phyloP scores from a whole-genome alignment of 352 stramenopile genomes.

The Globisporangium nodosum region DNA sequence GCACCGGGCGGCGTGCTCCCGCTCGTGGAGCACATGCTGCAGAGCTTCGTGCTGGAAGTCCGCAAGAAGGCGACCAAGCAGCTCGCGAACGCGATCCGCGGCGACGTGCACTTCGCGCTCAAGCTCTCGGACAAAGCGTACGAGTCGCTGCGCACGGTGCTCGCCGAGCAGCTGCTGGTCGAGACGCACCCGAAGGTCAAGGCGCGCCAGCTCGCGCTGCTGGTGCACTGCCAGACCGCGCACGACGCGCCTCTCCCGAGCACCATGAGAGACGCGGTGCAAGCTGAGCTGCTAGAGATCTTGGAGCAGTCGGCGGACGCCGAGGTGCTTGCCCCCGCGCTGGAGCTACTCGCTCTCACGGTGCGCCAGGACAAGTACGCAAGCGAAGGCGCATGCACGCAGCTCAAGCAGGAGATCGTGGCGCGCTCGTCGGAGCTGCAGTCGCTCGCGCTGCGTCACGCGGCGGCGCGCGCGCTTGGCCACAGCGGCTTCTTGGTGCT shows the following conservation, averaged over 20 bases:
- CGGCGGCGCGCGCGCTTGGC: slow-evolving; percentile 45
- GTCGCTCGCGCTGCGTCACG: slow-evolving; percentile 49
- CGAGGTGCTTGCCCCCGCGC: slow-evolving; percentile 39
- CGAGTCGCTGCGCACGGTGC: slow-evolving; percentile 25
- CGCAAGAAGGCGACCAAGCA: slow-evolving; percentile 59
- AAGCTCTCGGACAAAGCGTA: slow-evolving; percentile 6
- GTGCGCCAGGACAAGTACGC: slow-evolving; percentile 13
- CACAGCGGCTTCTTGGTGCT: slow-evolving; percentile 37
- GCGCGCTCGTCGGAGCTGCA: slow-evolving; percentile 41
- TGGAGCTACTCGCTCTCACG: slow-evolving; percentile 57
- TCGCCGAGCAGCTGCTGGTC: slow-evolving; percentile 42
- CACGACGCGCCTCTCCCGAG: slow-evolving; percentile 11
- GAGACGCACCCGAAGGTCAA: slow-evolving; percentile 70
- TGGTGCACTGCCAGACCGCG: slow-evolving; percentile 32
- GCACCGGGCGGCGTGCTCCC: slow-evolving; percentile 1
- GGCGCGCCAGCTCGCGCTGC: slow-evolving; percentile 42
- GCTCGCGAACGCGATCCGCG: slow-evolving; percentile 24
- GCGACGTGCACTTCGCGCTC: slow-evolving; percentile 9
- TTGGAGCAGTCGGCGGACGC: slow-evolving; percentile 41
- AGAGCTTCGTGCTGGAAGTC: slow-evolving; percentile 44
- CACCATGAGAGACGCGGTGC: slow-evolving; percentile 13
- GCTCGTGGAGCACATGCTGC: slow-evolving; percentile 32
- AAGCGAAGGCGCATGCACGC: slow-evolving; percentile 1
- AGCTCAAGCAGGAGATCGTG: slow-evolving; percentile 40
- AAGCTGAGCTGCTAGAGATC: slow-evolving; percentile 18